Evolutionary conservation across 805 yeast genomes (phyloP).

Genomic region (Metschnikowia amazonensis): DNA sequence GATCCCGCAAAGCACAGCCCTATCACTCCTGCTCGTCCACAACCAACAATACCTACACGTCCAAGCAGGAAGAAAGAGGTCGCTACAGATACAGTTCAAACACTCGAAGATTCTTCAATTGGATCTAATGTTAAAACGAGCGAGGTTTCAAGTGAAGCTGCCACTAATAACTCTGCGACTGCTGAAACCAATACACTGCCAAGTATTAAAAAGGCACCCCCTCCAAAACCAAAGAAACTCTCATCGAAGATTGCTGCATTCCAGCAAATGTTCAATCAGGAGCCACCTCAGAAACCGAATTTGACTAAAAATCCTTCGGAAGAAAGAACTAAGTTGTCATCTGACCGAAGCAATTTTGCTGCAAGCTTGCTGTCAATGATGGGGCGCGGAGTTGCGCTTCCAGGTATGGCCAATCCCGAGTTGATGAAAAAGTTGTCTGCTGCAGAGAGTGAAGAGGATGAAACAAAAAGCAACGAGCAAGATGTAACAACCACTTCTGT

Average conservation of each 20-base stretch:
- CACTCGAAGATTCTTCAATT: neutral
- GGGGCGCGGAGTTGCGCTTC: conserved; percentile 47
- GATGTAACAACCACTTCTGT: neutral
- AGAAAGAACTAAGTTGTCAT: conserved; percentile 24
- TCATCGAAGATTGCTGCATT: conserved; percentile 78
- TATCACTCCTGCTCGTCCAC: neutral
- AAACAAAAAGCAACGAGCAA: conserved; percentile 8
- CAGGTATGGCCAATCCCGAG: conserved; percentile 50
- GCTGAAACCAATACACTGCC: neutral
- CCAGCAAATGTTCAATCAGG: conserved; percentile 62
- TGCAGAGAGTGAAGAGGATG: conserved; percentile 11
- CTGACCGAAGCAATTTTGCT: conserved; percentile 47
- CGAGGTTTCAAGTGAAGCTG: neutral
- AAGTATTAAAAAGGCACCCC: conserved; percentile 36
- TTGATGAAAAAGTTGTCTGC: conserved; percentile 14
- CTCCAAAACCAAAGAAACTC: conserved; percentile 72
- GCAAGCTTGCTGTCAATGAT: conserved; percentile 58
- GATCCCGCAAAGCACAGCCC: neutral
- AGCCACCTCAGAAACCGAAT: conserved; percentile 9
- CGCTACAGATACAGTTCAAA: neutral
- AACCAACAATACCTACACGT: conserved; percentile 9
- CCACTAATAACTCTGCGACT: no score
- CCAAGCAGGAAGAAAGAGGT: conserved; percentile 4
- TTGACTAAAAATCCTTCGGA: conserved; percentile 11
- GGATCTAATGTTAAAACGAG: neutral